Conservation (phyloP, 441 rosid genomes). For the Pelargonium citronellum region DNA sequence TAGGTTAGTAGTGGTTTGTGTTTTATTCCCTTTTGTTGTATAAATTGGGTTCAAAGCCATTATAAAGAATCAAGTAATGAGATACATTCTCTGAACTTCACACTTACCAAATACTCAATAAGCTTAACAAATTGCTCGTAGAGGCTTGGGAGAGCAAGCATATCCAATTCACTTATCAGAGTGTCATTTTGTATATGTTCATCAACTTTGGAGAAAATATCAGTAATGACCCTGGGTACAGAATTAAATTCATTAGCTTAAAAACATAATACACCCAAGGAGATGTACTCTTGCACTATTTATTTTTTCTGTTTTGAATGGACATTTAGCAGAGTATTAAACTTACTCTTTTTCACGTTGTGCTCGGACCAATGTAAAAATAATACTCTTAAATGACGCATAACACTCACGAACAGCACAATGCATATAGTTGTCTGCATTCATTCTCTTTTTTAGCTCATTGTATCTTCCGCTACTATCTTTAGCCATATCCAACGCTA, state of each 20-base stretch:
- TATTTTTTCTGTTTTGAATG: conserved; percentile 12
- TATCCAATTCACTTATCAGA: conserved; percentile 54
- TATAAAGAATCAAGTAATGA: no score
- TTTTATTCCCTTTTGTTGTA: no score
- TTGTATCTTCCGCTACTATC: conserved; percentile 85
- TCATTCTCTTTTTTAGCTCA: conserved; percentile 88
- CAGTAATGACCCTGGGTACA: conserved; percentile 61
- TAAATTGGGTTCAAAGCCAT: no score
- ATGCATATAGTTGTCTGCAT: conserved; percentile 62
- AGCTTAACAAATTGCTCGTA: conserved; percentile 80
- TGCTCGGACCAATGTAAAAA: conserved; percentile 71
- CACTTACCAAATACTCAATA: conserved; percentile 80
- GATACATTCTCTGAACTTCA: no score
- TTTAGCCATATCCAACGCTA: conserved; percentile 99
- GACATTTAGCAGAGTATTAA: not conserved
- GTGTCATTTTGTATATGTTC: conserved; percentile 35
- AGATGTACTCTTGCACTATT: not conserved
- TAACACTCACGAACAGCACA: conserved; percentile 95
- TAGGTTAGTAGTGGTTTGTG: no score
- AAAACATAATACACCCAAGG: conserved; percentile 14
- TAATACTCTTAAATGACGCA: conserved; percentile 79
- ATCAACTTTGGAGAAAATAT: conserved; percentile 62
- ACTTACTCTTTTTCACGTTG: conserved; percentile 61
- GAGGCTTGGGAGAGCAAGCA: conserved; percentile 88
- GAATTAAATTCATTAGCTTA: conserved; percentile 17